Base-by-base conservation (phyloP, 768 basidiomycete species). In the Boletus vermiculosoides region DNA sequence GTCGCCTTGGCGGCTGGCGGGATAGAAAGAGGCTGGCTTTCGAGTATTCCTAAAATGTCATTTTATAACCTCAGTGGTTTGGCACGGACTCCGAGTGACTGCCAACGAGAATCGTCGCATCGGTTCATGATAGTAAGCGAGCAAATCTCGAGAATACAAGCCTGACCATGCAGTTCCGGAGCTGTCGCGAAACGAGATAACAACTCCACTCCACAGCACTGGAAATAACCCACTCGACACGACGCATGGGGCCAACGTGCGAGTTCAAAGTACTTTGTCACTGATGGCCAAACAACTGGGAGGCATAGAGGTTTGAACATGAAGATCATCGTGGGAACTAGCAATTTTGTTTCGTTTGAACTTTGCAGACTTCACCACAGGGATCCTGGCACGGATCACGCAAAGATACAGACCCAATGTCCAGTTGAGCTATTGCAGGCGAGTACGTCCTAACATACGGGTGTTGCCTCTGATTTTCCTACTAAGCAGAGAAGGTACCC, bases 1-100 rank as follows among this genome's bases (percentile, higher is more conserved):
- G 16, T 42, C 36, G 7, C 33, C 22, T 22, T 7, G 23, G 52
- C 13, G 55, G 62, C 58, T 60, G 54, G 59, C 37, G 34, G 37
- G 18, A 31, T 23, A 36, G 22, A 15, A 23, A 48, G 18, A 44
- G 18, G 34, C 7, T 22, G 6, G 5, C 31, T 25, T 33, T 22
- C n/a, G 16, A 7, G 10, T n/a, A 18, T 23, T 31, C 9, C 22
- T 52, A 25, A 13, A 37, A 10, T 25, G 22, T 31, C n/a, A 16
- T 8, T 5, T 22, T 23, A 33, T 52, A 5, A 23, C 22, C 5
- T n/a, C 28, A 20, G 4, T 1, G 25, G 9, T 20, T 25, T 28
- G 2, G 22, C 4, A 45, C n/a, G 18, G 31, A 23, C 11, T 18
- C 46, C 20, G 20, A 23, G 22, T 10, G 20, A 13, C 22, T 23